Evolutionary conservation across 345 rosid species (phyloP), one percentile per base, ranked within the genome.

Genomic region (Pseudoturritis turrita): DNA sequence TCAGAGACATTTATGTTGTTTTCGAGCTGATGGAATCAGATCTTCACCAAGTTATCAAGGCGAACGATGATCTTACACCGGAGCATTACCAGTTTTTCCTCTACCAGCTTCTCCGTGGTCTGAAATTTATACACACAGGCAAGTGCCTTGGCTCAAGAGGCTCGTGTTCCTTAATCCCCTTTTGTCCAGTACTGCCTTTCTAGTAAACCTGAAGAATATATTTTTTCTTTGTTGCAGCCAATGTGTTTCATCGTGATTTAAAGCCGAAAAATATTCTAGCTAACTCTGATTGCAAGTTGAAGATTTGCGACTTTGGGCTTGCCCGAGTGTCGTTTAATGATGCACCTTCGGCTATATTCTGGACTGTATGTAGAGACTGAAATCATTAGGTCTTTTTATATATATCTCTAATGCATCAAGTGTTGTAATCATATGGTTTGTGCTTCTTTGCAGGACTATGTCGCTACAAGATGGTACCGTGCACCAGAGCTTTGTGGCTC

Each of bases 401-500:
- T 29, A n/a, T n/a, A n/a, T 29, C 28, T 0, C 26, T 28, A 15
- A 21, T 25, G 25, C 3, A 2, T 2, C 0, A 13, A 40, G 21
- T 28, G 55, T 57, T 65, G 40, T 41, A 23, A 19, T 29, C 25
- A 22, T 13, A 50, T 44, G 58, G 36, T 19, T 43, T 67, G 65
- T 33, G 44, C 62, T 37, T 74, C 68, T 65, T 28, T 75, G 64
- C 76, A 95, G 99, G 99, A 95, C 81, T 95, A 95, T 87, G 98
- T 95, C 1, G 99, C 99, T 26, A 91, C 98, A 65, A 83, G 99
- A 73, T 95, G 98, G 99, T 95, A 95, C 77, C 92, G 99, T 68
- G 99, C 99, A 72, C 99, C 99, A 62, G 98, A 95, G 71, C 92
- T 95, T 40, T 95, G 98, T 68, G 99, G 99, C 60, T 95, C 99